These are phyloP conservation scores for Leccinum subgranulosum DNA, from an alignment of 768 basidiomycete species.

Conservation along the genomic window DNA sequence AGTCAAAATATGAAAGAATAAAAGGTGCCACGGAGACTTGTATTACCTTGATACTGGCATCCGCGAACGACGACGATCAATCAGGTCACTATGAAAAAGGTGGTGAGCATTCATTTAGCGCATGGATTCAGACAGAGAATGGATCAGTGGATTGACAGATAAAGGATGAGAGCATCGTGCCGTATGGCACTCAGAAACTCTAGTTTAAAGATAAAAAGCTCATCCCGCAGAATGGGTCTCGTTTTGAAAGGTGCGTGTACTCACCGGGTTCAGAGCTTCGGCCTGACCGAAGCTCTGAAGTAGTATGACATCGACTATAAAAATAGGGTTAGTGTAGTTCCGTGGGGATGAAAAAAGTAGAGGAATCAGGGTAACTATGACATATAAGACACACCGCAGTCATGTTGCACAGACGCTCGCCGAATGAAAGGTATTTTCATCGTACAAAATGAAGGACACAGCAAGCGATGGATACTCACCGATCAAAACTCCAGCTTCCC, in stretches of 20 bases:
- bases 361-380: conserved; percentile 92
- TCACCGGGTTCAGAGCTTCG: background rate
- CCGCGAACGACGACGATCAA: background rate
- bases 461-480: conserved; percentile 5
- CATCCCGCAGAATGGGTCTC: conserved; percentile 40
- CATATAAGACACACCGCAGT: conserved; percentile 58
- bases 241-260: conserved; percentile 2
- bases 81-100: conserved; percentile 1
- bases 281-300: too few relatives aligned
- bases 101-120: background rate
- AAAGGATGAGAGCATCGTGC: conserved; percentile 64
- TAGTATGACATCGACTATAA: background rate
- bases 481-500: background rate
- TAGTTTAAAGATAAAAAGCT: conserved; percentile 78
- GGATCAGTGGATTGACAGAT: conserved; percentile 66
- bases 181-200: conserved; percentile 77
- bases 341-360: conserved; percentile 17
- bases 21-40: background rate
- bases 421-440: conserved; percentile 51
- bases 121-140: background rate
- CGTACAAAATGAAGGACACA: conserved; percentile 21
- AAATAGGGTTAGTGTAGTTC: conserved; percentile 6
- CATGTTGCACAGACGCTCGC: conserved; percentile 48
- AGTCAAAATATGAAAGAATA: background rate
- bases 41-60: background rate